Conservation (phyloP, 768 basidiomycete species). For the Bullera alba region DNA sequence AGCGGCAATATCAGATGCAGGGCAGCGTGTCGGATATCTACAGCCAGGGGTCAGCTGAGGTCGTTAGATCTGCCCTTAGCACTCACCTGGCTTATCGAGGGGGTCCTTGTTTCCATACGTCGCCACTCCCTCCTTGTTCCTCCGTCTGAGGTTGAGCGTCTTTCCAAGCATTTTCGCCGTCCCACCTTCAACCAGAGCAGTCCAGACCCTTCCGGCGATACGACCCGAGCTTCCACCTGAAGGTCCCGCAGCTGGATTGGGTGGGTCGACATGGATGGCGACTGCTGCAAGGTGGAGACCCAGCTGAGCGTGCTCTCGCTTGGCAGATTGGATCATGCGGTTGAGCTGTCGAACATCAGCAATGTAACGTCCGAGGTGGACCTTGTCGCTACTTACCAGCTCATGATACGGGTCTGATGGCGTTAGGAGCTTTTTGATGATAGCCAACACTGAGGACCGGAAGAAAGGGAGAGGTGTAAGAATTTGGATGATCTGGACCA, state of each 20-base stretch:
- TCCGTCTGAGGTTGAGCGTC: conserved; percentile 37
- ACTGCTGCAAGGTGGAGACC: conserved; percentile 33
- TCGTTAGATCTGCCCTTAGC: not conserved
- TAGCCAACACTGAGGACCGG: conserved; percentile 21
- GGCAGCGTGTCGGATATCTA: conserved; percentile 41
- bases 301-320: conserved; percentile 37
- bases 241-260: conserved; percentile 6
- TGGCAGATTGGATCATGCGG: conserved; percentile 36
- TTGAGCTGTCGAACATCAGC: conserved; percentile 28
- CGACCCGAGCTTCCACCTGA: conserved; percentile 14
- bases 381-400: conserved; percentile 16
- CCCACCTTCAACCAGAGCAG: conserved; percentile 33
- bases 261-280: conserved; percentile 34
- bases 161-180: conserved; percentile 37
- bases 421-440: conserved; percentile 33
- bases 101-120: conserved; percentile 39
- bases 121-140: conserved; percentile 30
- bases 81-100: conserved; percentile 40
- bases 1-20: conserved; percentile 33
- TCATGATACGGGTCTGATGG: conserved; percentile 27
- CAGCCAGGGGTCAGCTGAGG: not conserved
- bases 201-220: conserved; percentile 32
- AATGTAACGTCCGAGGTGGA: not conserved
- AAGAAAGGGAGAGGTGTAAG: conserved; percentile 43
- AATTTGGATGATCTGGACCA: conserved; percentile 34